A percentile compares a stretch with the other conserved stretches of the same genome.
These are phyloP conservation scores for Bruguiera sexangula DNA, from an alignment of 345 rosid genomes.

Conservation along the genomic window DNA sequence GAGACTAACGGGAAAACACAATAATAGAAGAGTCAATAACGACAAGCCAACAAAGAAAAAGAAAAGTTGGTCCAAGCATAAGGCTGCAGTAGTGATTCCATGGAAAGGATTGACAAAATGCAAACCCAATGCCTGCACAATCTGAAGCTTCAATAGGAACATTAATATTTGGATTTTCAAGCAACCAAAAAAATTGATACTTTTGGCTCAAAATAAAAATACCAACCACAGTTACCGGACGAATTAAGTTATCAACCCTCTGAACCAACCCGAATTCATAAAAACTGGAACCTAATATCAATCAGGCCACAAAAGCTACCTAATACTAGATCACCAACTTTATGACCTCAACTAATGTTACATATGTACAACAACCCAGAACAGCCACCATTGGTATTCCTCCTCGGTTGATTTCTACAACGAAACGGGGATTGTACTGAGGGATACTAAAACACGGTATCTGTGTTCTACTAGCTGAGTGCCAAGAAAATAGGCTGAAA, in stretches of 20 bases:
- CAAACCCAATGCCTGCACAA: too few species aligned
- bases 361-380: constrained; percentile 20
- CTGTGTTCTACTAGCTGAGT: too few species aligned
- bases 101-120: too few species aligned
- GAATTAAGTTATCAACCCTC: constrained; percentile 8
- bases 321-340: constrained; percentile 14
- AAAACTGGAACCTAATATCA: constrained; percentile 8
- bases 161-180: too few species aligned
- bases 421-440: constrained; percentile 3
- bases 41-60: too few species aligned
- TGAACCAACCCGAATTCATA: constrained; percentile 10
- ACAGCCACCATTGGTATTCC: not conserved
- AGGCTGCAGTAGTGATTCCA: too few species aligned
- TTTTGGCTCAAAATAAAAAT: constrained; percentile 4
- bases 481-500: not conserved
- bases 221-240: not conserved
- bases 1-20: too few species aligned
- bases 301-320: constrained; percentile 11
- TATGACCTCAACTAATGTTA: constrained; percentile 28
- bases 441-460: not conserved
- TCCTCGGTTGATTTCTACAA: constrained; percentile 3
- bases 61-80: too few species aligned
- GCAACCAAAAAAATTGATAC: not conserved
- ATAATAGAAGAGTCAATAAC: too few species aligned
- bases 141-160: not conserved